Percentiles rank a stretch among this genome's conserved stretches.
Conservation (phyloP, 768 basidiomycete genomes). For the Tricholoma saponaceum region DNA sequence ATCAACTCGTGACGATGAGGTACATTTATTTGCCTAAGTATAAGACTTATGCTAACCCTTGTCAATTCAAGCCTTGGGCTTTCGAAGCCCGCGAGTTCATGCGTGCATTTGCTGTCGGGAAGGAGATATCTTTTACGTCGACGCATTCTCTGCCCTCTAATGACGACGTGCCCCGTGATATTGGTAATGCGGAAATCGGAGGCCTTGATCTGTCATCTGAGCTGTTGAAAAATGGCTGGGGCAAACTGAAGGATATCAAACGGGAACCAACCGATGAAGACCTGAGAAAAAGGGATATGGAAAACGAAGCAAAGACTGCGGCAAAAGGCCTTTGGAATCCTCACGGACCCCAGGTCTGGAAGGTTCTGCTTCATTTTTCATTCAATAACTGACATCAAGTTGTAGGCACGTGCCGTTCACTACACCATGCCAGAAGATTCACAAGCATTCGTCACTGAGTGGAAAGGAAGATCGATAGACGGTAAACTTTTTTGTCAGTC, state of each 20-base stretch:
- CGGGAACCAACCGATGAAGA: conserved; percentile 82
- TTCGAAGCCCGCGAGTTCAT: conserved; percentile 93
- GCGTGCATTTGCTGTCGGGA: conserved; percentile 81
- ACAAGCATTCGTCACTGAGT: conserved; percentile 81
- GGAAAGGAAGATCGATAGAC: conserved; percentile 89
- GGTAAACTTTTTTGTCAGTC: conserved; percentile 42
- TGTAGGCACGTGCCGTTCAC: conserved; percentile 67
- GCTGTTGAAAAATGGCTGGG: conserved; percentile 89
- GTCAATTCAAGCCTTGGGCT: conserved; percentile 66
- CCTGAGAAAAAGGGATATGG: conserved; percentile 63
- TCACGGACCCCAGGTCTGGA: conserved; percentile 64
- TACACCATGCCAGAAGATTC: conserved; percentile 90
- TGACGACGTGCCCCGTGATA: conserved; percentile 74
- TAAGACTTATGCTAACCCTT: background rate
- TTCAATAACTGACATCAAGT: conserved; percentile 4
- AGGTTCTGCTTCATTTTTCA: conserved; percentile 2
- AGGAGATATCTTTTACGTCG: conserved; percentile 82
- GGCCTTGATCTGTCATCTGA: conserved; percentile 72
- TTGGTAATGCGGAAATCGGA: conserved; percentile 70
- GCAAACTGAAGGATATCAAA: conserved; percentile 83
- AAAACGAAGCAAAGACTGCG: conserved; percentile 70
- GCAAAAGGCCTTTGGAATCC: conserved; percentile 86
- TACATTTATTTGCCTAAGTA: conserved; percentile 20
- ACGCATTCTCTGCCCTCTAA: conserved; percentile 75
- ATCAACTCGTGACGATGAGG: conserved; percentile 85